These are phyloP conservation scores for Debaryomyces psychrophilus DNA, from an alignment of 1,139 yeast species.

Conservation along the genomic window DNA sequence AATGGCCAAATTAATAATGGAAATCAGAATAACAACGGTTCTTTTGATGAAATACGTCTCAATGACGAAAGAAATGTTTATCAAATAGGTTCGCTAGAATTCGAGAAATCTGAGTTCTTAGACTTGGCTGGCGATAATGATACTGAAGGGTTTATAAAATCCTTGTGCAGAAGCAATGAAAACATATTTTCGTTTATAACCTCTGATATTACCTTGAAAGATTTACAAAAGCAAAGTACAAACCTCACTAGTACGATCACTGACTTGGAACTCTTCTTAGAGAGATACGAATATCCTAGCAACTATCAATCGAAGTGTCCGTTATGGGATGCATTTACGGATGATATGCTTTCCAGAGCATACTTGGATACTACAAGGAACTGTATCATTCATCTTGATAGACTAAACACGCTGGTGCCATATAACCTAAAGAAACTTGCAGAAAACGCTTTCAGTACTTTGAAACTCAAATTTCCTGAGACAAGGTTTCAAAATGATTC, in stretches of 20 bases:
- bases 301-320: slow-evolving; percentile 31
- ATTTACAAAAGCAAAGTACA: slow-evolving; percentile 50
- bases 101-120: slow-evolving; percentile 53
- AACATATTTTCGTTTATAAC: slow-evolving; percentile 50
- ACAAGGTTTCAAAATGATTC: not conserved
- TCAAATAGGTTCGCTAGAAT: slow-evolving; percentile 57
- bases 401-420: slow-evolving; percentile 20
- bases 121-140: slow-evolving; percentile 52
- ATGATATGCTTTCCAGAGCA: slow-evolving; percentile 34
- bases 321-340: slow-evolving; percentile 40
- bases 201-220: slow-evolving; percentile 49
- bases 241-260: slow-evolving; percentile 39
- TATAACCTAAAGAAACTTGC: slow-evolving; percentile 27
- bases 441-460: slow-evolving; percentile 35
- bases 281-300: slow-evolving; percentile 44
- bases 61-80: slow-evolving; percentile 37
- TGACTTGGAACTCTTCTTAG: slow-evolving; percentile 38
- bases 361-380: slow-evolving; percentile 39
- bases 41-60: slow-evolving; percentile 17
- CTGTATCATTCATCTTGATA: slow-evolving; percentile 34
- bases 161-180: slow-evolving; percentile 48
- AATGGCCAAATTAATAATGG: slow-evolving; percentile 6
- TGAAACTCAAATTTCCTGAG: slow-evolving; percentile 36
- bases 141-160: slow-evolving; percentile 54
- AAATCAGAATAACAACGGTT: not conserved